Conservation (phyloP, 805 yeast genomes). For the Kluyveromyces lactis region DNA sequence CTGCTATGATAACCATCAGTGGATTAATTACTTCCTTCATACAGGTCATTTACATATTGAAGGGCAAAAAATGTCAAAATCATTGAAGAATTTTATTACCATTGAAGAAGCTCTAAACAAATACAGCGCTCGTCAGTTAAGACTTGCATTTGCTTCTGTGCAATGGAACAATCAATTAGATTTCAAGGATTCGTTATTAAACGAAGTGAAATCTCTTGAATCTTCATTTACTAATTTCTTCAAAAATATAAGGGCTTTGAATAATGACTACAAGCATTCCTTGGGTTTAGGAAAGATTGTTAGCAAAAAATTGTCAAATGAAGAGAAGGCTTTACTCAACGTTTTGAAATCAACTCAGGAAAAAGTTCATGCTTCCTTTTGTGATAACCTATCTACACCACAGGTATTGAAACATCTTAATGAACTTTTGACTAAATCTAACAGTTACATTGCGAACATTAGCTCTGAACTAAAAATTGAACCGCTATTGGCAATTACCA, state of each 20-base stretch:
- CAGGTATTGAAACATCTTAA: slow-evolving; percentile 54
- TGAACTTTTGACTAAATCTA: slow-evolving; percentile 63
- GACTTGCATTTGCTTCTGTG: slow-evolving; percentile 83
- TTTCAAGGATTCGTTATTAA: slow-evolving; percentile 72
- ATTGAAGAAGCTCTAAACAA: slow-evolving; percentile 77
- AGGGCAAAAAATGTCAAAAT: slow-evolving; percentile 97
- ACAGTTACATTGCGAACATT: slow-evolving; percentile 60
- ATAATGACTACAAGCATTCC: slow-evolving; percentile 51
- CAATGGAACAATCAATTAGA: slow-evolving; percentile 92
- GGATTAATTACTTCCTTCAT: slow-evolving; percentile 96
- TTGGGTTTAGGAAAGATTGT: slow-evolving; percentile 41
- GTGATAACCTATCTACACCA: slow-evolving; percentile 84
- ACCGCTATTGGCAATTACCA: slow-evolving; percentile 52
- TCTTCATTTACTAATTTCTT: slow-evolving; percentile 73
- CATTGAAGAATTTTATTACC: slow-evolving; percentile 90
- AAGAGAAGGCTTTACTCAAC: slow-evolving; percentile 48
- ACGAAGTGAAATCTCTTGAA: slow-evolving; percentile 73
- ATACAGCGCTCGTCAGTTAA: slow-evolving; percentile 71
- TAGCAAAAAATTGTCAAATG: slow-evolving; percentile 49
- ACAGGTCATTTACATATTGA: slow-evolving; percentile 97
- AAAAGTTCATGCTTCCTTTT: slow-evolving; percentile 66
- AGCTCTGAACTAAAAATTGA: slow-evolving; percentile 51
- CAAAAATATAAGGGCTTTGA: slow-evolving; percentile 76
- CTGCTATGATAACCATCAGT: slow-evolving; percentile 76
- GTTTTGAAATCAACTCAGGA: slow-evolving; percentile 44